Evolutionary conservation across 345 rosid genomes (phyloP).

Genomic region (rapeseed (Brassica napus)): DNA sequence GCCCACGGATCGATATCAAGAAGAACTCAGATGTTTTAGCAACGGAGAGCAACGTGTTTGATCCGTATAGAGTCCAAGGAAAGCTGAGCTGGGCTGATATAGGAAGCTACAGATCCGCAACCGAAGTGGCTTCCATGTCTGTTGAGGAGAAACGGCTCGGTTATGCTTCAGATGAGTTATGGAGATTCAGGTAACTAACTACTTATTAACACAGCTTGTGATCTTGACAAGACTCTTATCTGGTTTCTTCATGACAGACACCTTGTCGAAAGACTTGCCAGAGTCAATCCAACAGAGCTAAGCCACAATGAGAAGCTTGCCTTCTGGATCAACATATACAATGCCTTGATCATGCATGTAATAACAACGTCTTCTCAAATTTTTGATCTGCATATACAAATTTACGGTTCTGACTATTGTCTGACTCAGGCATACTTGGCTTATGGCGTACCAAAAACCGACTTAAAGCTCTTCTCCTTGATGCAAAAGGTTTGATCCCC

Average conservation of each 20-base stretch:
- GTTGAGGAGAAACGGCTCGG: slow-evolving; percentile 41
- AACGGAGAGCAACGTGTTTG: slow-evolving; percentile 30
- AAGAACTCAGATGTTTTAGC: slow-evolving; percentile 38
- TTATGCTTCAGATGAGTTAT: slow-evolving; percentile 45
- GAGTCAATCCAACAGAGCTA: slow-evolving; percentile 74
- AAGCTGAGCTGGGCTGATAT: slow-evolving; percentile 40
- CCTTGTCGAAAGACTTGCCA: slow-evolving; percentile 85
- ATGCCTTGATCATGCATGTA: slow-evolving; percentile 97
- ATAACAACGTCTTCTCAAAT: slow-evolving; percentile 25
- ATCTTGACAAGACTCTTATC: slow-evolving; percentile 19
- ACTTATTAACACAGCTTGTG: not conserved
- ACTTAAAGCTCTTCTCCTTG: slow-evolving; percentile 85
- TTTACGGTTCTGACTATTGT: not conserved
- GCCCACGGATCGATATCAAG: slow-evolving; percentile 38
- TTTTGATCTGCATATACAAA: not conserved
- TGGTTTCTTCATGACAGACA: slow-evolving; percentile 46
- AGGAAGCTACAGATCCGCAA: slow-evolving; percentile 40
- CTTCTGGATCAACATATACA: slow-evolving; percentile 94
- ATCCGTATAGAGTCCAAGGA: slow-evolving; percentile 38
- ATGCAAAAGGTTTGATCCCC: slow-evolving; percentile 81
- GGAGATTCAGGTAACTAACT: slow-evolving; percentile 40
- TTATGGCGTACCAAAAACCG: slow-evolving; percentile 92
- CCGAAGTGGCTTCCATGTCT: slow-evolving; percentile 44
- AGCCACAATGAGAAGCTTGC: slow-evolving; percentile 84
- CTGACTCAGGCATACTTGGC: slow-evolving; percentile 83